phyloP scores from a whole-genome alignment of 352 stramenopile species.

The Globisporangium barbulae region DNA sequence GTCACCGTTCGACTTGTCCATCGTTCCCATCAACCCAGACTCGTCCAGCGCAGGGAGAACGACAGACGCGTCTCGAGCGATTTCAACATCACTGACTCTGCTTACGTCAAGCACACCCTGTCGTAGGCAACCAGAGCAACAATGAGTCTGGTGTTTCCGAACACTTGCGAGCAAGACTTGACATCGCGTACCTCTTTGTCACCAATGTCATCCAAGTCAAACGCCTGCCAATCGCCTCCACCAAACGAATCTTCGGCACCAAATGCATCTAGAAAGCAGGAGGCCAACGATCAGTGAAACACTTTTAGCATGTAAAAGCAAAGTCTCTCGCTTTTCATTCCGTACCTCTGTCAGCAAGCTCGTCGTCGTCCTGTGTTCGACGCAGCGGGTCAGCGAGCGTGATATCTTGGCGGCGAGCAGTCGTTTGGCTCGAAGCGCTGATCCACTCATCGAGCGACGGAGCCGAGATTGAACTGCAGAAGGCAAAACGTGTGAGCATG shows the following conservation, averaged over 20 bases:
- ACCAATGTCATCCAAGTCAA: conserved; percentile 72
- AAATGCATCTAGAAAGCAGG: conserved; percentile 46
- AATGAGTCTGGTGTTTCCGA: not conserved
- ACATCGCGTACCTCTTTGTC: conserved; percentile 31
- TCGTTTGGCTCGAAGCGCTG: conserved; percentile 67
- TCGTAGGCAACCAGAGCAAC: not conserved
- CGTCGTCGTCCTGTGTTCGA: conserved; percentile 42
- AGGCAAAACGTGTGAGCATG: not conserved
- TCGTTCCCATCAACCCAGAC: conserved; percentile 38
- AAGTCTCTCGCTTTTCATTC: not conserved
- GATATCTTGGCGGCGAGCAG: conserved; percentile 80
- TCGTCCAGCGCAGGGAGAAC: conserved; percentile 50
- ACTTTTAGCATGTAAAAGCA: not conserved
- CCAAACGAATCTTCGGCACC: conserved; percentile 76
- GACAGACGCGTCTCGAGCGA: conserved; percentile 67
- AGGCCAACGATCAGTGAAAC: not conserved
- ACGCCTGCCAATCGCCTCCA: conserved; percentile 74
- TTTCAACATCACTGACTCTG: conserved; percentile 77
- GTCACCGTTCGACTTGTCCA: conserved; percentile 47
- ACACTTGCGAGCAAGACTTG: not conserved
- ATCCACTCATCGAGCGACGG: conserved; percentile 84
- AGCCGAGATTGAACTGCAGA: conserved; percentile 44
- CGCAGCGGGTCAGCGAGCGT: conserved; percentile 72
- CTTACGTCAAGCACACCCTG: conserved; percentile 56
- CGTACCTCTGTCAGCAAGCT: conserved; percentile 48